Base-by-base conservation (phyloP, 768 basidiomycete genomes). In the Trametes villosa region DNA sequence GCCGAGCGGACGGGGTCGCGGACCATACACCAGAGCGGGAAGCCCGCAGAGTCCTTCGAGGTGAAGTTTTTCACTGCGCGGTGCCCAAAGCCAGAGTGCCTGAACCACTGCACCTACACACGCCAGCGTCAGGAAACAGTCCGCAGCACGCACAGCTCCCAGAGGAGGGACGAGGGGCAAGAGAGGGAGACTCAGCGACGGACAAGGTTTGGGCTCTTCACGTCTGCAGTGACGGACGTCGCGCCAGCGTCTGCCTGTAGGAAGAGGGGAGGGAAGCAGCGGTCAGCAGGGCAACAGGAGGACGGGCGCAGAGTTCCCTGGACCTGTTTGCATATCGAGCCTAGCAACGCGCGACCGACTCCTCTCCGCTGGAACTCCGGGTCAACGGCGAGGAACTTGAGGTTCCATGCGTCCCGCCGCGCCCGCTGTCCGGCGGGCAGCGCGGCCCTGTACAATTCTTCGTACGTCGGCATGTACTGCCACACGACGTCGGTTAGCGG, bases 11-110 rank as follows among this genome's bases (percentile, higher is more conserved):
- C 40, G 9, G 65, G 65, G 29, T 68, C 65, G 27, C 65, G 38
- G 11, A 57, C 59, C 57, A 62, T 62, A 36, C 65, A 66, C 64
- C 64, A 68, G 20, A 68, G 53, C 30, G 67, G 62, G 47, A 68
- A 68, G 24, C 67, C 67, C n/a, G 59, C 56, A 12, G 54, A 49
- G 50, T 63, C 60, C 24, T 44, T 49, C 11, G 56, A 61, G 41
- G 47, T 42, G 42, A 66, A 66, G 62, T 68, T 68, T 52, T 64
- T 64, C 12, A 65, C 64, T 11, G 46, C 57, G 24, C 64, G 58
- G 31, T 65, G 57, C 31, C 42, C 27, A 57, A 68, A 66, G 36
- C 63, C 65, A 4, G 53, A 50, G 30, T 62, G 64, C 18, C 53
- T 45, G 33, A 68, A 64, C 65, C 63, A 62, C 33, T 47, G 53